A percentile compares a stretch with the other conserved stretches of the same genome.
phyloP scores from a whole-genome alignment of 306 rosid genomes.

The Abrus pulchellus region DNA sequence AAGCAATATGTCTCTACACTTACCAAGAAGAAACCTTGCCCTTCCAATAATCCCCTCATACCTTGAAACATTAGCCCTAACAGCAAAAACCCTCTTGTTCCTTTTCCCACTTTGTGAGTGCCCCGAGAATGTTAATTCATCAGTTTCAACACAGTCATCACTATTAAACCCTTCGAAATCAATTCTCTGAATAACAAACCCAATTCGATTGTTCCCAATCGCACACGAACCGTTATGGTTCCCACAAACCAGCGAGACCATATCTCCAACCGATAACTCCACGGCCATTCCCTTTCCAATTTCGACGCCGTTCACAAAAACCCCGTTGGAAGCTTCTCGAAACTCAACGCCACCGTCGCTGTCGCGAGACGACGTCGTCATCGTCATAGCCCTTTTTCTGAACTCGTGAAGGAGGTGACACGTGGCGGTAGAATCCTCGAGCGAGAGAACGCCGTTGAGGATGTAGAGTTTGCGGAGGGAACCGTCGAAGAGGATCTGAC shows the following conservation, averaged over 20 bases:
- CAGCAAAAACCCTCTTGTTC: constrained; percentile 69
- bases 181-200: constrained; percentile 62
- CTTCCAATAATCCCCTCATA: constrained; percentile 51
- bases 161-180: constrained; percentile 47
- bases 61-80: constrained; percentile 45
- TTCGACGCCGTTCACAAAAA: constrained; percentile 70
- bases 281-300: constrained; percentile 53
- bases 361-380: background rate
- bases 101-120: constrained; percentile 61
- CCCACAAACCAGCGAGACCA: constrained; percentile 66
- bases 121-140: constrained; percentile 44
- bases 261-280: constrained; percentile 68
- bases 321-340: constrained; percentile 67
- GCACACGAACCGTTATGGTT: constrained; percentile 43
- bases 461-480: constrained; percentile 63
- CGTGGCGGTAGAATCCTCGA: background rate
- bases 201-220: constrained; percentile 50
- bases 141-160: constrained; percentile 34
- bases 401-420: constrained; percentile 48
- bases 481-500: constrained; percentile 68
- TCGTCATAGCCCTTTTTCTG: constrained; percentile 47
- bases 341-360: background rate
- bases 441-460: constrained; percentile 51
- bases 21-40: constrained; percentile 56
- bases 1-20: constrained; percentile 64